These are phyloP conservation scores for Solanum peruvianum DNA, from an alignment of 257 asterid species.

Conservation along the genomic window DNA sequence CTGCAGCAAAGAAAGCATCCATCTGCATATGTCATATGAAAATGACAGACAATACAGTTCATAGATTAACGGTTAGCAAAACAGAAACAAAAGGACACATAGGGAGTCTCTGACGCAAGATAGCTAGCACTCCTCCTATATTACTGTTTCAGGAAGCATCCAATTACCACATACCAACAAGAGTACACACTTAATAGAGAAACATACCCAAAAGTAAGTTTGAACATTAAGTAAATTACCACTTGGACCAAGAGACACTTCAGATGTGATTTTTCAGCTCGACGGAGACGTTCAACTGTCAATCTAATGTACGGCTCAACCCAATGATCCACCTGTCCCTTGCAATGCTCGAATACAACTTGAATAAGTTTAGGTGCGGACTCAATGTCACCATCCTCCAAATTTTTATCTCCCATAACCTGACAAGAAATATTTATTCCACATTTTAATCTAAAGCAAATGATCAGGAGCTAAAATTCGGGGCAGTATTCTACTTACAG, in stretches of 20 bases:
- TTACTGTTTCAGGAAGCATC: neutral
- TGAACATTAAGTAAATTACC: conserved; percentile 33
- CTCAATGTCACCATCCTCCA: conserved; percentile 95
- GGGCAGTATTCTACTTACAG: conserved; percentile 38
- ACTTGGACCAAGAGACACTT: conserved; percentile 89
- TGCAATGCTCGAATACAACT: conserved; percentile 87
- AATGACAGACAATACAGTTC: neutral
- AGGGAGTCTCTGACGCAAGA: neutral
- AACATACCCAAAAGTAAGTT: neutral
- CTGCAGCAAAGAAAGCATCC: neutral
- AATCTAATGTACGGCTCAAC: conserved; percentile 83
- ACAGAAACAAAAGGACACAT: neutral
- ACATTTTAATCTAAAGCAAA: neutral
- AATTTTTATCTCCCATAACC: conserved; percentile 80
- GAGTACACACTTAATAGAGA: neutral
- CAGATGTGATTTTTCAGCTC: conserved; percentile 55
- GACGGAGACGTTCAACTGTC: conserved; percentile 71
- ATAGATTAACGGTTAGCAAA: neutral
- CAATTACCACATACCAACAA: neutral
- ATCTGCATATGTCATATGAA: neutral
- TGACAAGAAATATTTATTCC: conserved; percentile 14
- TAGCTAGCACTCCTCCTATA: neutral
- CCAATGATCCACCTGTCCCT: conserved; percentile 96
- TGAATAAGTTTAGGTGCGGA: conserved; percentile 97
- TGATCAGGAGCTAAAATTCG: neutral